Conservation (phyloP, 2,329 filamentous ascomycete genomes). For the Monosporascus sp. region DNA sequence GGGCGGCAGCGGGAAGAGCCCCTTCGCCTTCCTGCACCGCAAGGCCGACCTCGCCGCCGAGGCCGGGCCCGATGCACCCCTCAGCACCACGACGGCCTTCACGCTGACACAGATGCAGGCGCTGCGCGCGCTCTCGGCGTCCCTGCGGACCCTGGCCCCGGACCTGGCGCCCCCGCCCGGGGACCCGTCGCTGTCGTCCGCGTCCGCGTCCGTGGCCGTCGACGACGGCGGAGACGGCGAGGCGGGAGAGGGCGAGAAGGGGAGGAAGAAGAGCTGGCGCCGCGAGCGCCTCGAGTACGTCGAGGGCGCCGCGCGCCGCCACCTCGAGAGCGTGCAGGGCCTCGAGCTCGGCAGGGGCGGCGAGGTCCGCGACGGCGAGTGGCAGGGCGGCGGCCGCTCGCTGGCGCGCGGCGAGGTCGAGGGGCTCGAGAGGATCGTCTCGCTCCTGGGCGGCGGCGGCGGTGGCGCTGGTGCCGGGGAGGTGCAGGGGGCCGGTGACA, state of each 20-base stretch:
- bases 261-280: constrained; percentile 50
- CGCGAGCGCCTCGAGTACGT: constrained; percentile 76
- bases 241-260: constrained; percentile 17
- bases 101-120: constrained; percentile 78
- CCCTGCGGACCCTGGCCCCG: constrained; percentile 60
- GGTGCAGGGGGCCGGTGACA: background rate
- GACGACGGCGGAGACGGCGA: constrained; percentile 30
- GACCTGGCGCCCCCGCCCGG: constrained; percentile 40
- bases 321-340: constrained; percentile 66
- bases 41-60: constrained; percentile 44
- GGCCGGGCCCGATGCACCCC: constrained; percentile 48
- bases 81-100: constrained; percentile 71
- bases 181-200: background rate
- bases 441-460: constrained; percentile 35
- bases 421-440: constrained; percentile 47
- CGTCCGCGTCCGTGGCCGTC: constrained; percentile 7
- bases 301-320: constrained; percentile 69
- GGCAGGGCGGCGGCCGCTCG: constrained; percentile 50
- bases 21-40: constrained; percentile 55
- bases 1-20: constrained; percentile 13
- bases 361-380: constrained; percentile 60
- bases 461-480: background rate
- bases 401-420: constrained; percentile 51
- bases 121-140: constrained; percentile 59
- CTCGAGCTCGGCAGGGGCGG: constrained; percentile 59